These are phyloP conservation scores for Apiospora malaysiana DNA, from an alignment of 2,329 filamentous ascomycete species.

Conservation along the genomic window DNA sequence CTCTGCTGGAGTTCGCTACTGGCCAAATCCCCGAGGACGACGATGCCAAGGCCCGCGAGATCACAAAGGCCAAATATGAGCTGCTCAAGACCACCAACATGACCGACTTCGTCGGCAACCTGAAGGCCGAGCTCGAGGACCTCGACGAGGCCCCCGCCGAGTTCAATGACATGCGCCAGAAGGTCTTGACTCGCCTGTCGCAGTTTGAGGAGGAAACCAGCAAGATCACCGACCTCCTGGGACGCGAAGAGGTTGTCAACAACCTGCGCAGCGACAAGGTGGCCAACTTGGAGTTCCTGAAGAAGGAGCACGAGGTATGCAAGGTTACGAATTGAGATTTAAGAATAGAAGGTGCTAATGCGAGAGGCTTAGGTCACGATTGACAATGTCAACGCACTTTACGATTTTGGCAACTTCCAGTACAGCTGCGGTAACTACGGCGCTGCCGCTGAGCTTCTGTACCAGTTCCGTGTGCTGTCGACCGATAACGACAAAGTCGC, in stretches of 20 bases:
- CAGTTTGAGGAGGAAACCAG: slow-evolving; percentile 85
- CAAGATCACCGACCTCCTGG: slow-evolving; percentile 86
- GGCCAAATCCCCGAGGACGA: slow-evolving; percentile 80
- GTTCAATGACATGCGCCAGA: slow-evolving; percentile 87
- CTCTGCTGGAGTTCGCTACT: slow-evolving; percentile 89
- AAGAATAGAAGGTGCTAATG: slow-evolving; percentile 22
- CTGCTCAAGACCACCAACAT: slow-evolving; percentile 98
- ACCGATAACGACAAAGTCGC: slow-evolving; percentile 98
- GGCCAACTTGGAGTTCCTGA: slow-evolving; percentile 96
- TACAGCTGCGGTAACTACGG: slow-evolving; percentile 97
- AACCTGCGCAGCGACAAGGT: slow-evolving; percentile 96
- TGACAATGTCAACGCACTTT: slow-evolving; percentile 95
- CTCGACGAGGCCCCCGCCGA: slow-evolving; percentile 80
- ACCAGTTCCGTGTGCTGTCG: slow-evolving; percentile 96
- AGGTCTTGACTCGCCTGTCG: slow-evolving; percentile 82
- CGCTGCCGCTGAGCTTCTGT: slow-evolving; percentile 88
- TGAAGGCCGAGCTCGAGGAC: slow-evolving; percentile 89
- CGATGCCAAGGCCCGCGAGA: slow-evolving; percentile 65
- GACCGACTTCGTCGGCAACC: slow-evolving; percentile 93
- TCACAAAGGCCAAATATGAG: slow-evolving; percentile 88
- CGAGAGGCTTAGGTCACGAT: slow-evolving; percentile 74
- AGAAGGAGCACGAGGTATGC: slow-evolving; percentile 90
- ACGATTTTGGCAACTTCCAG: slow-evolving; percentile 95
- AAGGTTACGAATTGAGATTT: slow-evolving; percentile 1
- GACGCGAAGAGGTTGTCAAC: slow-evolving; percentile 86